phyloP scores from a whole-genome alignment of 305 asterid genomes.

The Plantago lanceolata region DNA sequence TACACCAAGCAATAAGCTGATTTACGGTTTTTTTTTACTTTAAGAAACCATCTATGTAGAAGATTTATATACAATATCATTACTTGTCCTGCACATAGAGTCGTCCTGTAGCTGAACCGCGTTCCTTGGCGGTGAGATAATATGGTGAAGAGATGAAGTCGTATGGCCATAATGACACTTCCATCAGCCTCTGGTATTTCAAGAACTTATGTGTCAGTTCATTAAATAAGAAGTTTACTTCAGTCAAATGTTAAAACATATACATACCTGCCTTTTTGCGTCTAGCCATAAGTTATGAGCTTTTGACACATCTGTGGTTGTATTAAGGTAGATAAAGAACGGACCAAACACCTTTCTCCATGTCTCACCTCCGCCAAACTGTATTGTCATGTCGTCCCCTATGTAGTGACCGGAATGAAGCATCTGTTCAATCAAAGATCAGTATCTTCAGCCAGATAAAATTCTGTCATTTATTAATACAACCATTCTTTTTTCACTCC shows the following conservation, averaged over 20 bases:
- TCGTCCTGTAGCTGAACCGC: conserved; percentile 45
- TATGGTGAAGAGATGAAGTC: conserved; percentile 46
- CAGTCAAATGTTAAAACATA: neutral
- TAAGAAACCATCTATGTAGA: neutral
- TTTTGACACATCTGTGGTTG: conserved; percentile 37
- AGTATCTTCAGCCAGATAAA: neutral
- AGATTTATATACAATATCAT: neutral
- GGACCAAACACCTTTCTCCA: conserved; percentile 57
- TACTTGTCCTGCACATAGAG: conserved; percentile 46
- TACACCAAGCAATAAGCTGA: conserved; percentile 4
- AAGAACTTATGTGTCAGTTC: conserved; percentile 6
- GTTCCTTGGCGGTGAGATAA: conserved; percentile 38
- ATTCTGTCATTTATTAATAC: neutral
- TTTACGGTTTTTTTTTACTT: too few relatives aligned
- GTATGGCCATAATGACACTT: conserved; percentile 41
- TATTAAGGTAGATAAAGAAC: conserved; percentile 46
- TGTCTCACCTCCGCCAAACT: conserved; percentile 43
- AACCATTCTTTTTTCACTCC: too few relatives aligned
- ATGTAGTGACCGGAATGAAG: conserved; percentile 44
- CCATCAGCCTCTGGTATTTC: conserved; percentile 31
- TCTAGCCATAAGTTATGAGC: conserved; percentile 46
- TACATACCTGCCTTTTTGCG: conserved; percentile 43
- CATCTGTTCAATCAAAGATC: conserved; percentile 35
- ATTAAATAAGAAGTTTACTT: conserved; percentile 5
- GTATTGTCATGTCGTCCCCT: conserved; percentile 41